phyloP scores from a whole-genome alignment of 2,329 filamentous ascomycete genomes.

The Colletotrichum phormii region DNA sequence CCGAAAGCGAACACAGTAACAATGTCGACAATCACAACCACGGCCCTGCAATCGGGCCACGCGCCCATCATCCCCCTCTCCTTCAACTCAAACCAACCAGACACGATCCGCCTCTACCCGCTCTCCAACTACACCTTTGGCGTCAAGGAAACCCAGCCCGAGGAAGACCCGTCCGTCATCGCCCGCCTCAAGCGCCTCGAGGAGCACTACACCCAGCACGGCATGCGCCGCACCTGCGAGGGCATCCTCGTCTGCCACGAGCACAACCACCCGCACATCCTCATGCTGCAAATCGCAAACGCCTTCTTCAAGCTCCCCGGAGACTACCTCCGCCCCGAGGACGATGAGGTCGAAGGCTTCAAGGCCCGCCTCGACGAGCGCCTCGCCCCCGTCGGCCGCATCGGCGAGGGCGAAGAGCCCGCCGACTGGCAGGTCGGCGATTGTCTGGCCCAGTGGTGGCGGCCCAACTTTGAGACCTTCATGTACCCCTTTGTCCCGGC shows the following conservation, averaged over 20 bases:
- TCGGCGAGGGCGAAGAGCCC: slow-evolving; percentile 83
- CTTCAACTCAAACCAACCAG: slow-evolving; percentile 91
- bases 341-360: slow-evolving; percentile 95
- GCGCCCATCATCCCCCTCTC: slow-evolving; percentile 82
- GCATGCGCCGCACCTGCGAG: slow-evolving; percentile 97
- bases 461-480: slow-evolving; percentile 99
- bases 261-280: slow-evolving; percentile 97
- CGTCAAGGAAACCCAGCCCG: slow-evolving; percentile 97
- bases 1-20: slow-evolving; percentile 33
- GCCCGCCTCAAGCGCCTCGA: slow-evolving; percentile 94
- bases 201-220: slow-evolving; percentile 90
- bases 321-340: slow-evolving; percentile 90
- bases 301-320: slow-evolving; percentile 99
- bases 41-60: slow-evolving; percentile 80
- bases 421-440: slow-evolving; percentile 96
- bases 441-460: slow-evolving; percentile 97
- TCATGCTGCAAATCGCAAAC: slow-evolving; percentile 99
- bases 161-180: slow-evolving; percentile 96
- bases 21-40: slow-evolving; percentile 89
- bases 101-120: slow-evolving; percentile 91
- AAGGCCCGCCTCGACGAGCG: slow-evolving; percentile 92
- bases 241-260: slow-evolving; percentile 98
- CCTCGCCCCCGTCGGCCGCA: slow-evolving; percentile 88
- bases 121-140: slow-evolving; percentile 99
- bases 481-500: slow-evolving; percentile 99